Base-by-base conservation (phyloP, 2,329 filamentous ascomycete species). In the Blastomyces emzantsi region DNA sequence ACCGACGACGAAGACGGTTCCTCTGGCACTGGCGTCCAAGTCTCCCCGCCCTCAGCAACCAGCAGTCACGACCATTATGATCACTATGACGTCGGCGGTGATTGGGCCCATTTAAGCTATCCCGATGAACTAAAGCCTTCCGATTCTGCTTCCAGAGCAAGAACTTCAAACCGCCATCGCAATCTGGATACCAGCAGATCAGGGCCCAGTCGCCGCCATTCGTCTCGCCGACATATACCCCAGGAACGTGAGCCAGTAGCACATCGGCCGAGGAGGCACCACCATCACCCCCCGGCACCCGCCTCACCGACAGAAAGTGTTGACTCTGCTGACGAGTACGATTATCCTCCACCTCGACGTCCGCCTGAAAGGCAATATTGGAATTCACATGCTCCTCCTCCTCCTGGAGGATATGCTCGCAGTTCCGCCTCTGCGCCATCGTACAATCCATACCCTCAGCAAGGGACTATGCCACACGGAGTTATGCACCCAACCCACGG, bases 61-160 rank as follows among this genome's bases (percentile, higher is more conserved):
- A 76, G 73, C 63, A 78, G 76, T 66, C 75, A 78, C 72, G 76
- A 72, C 57, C 75, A 74, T 64, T 70, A 72, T 45, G 74, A 76
- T 51, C 62, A 67, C 39, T 75, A 75, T 66, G 73, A 75, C 66
- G 65, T 65, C 57, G 65, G 63, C 36, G 65, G 65, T 33, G 73
- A 74, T 63, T 78, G 76, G 76, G 72, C 71, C 45, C 71, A 74
- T 66, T 67, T 78, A 61, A 64, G 73, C 62, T 80, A 78, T 65
- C 77, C 77, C 19, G 74, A 77, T 69, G 79, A 81, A 70, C 65
- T 80, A 68, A 78, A 79, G 68, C 76, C 77, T 61, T 78, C 77
- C 64, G 79, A 80, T 72, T 79, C 78, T 59, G 76, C 77, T 54
- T 79, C 77, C 66, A 72, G 77, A 67, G 74, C 76, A 65, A 74